A percentile compares a stretch with the other conserved stretches of the same genome.
phyloP scores from a whole-genome alignment of 306 rosid genomes.

The Acacia crassicarpa region DNA sequence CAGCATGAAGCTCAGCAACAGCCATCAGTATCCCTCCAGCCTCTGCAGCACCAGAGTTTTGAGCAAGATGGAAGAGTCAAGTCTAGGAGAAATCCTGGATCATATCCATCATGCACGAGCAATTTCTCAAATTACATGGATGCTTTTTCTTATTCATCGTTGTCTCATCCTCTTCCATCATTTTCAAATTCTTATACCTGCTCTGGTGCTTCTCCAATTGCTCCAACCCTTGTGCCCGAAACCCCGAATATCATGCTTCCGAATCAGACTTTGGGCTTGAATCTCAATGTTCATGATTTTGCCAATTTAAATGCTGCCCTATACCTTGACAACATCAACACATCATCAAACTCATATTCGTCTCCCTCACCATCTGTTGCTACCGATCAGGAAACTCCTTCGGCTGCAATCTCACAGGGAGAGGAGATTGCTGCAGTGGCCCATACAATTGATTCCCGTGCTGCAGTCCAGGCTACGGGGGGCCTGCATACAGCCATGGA shows the following conservation, averaged over 20 bases:
- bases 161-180: conserved; percentile 27
- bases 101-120: conserved; percentile 46
- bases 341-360: conserved; percentile 32
- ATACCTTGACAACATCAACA: conserved; percentile 32
- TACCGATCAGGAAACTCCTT: conserved; percentile 43
- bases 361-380: conserved; percentile 36
- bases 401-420: conserved; percentile 34
- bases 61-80: conserved; percentile 45
- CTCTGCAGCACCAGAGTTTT: conserved; percentile 35
- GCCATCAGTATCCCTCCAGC: conserved; percentile 24
- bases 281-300: conserved; percentile 63
- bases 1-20: conserved; percentile 33
- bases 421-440: conserved; percentile 36
- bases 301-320: conserved; percentile 45
- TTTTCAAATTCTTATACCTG: conserved; percentile 33
- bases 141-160: conserved; percentile 32
- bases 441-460: conserved; percentile 24
- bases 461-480: conserved; percentile 24
- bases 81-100: conserved; percentile 50
- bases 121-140: conserved; percentile 35
- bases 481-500: conserved; percentile 62
- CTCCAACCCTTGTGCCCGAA: conserved; percentile 37
- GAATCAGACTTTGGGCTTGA: conserved; percentile 60
- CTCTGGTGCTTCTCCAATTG: conserved; percentile 38
- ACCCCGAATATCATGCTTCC: conserved; percentile 57